These are phyloP conservation scores for Marasmius sp. DNA, from an alignment of 1,284 basidiomycete genomes.

Conservation along the genomic window DNA sequence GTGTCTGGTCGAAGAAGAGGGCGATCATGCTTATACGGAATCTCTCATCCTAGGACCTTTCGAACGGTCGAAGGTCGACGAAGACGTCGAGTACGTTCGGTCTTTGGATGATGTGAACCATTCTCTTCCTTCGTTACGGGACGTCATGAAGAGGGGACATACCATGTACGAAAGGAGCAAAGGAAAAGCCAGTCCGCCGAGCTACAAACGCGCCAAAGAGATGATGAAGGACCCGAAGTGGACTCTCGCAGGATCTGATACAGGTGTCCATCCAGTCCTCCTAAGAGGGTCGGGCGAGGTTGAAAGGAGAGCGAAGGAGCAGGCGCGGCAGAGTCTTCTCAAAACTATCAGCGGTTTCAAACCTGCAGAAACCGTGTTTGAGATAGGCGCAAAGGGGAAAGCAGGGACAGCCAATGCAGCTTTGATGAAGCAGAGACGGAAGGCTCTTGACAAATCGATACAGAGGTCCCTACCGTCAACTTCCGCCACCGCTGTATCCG, in stretches of 20 bases:
- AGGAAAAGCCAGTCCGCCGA: conserved; percentile 84
- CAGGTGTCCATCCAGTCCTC: conserved; percentile 70
- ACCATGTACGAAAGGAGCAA: conserved; percentile 93
- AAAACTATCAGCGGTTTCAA: conserved; percentile 80
- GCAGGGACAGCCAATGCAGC: conserved; percentile 58
- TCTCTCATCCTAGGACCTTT: conserved; percentile 82
- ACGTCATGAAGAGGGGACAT: conserved; percentile 90
- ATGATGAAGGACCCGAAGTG: conserved; percentile 76
- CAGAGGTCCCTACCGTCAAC: conserved; percentile 43
- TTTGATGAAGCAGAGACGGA: conserved; percentile 89
- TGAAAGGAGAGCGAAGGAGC: conserved; percentile 41
- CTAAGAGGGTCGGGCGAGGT: conserved; percentile 35
- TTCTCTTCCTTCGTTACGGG: conserved; percentile 71
- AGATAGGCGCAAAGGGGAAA: conserved; percentile 79
- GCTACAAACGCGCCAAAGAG: conserved; percentile 88
- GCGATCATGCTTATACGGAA: conserved; percentile 65
- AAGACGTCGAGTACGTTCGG: conserved; percentile 82
- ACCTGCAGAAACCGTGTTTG: conserved; percentile 91
- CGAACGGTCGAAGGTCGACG: conserved; percentile 78
- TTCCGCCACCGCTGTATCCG: conserved; percentile 30
- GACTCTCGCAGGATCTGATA: conserved; percentile 70
- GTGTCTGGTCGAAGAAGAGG: conserved; percentile 42
- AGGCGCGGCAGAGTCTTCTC: conserved; percentile 69
- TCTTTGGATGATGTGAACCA: conserved; percentile 69
- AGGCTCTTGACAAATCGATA: conserved; percentile 68